Evolutionary conservation across 129 eudicot species (phyloP).

Genomic region (Flaveria linearis): DNA sequence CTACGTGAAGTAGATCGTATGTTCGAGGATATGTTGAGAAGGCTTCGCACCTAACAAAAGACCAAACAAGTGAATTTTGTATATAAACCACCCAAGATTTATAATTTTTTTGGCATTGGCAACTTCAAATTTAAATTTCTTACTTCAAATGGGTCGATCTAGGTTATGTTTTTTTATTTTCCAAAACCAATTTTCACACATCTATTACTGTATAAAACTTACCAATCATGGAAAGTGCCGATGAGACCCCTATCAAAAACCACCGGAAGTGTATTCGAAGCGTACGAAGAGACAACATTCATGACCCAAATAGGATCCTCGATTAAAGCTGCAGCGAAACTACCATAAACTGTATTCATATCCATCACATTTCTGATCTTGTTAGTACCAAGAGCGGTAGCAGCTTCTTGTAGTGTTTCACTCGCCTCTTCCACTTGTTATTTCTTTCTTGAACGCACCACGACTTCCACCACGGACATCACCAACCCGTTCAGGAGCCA

Average conservation of each 20-base stretch:
- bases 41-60: conserved; percentile 83
- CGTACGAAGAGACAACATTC: conserved; percentile 91
- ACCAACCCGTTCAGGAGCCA: conserved; percentile 71
- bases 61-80: conserved; percentile 6
- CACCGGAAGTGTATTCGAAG: conserved; percentile 77
- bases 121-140: too few species aligned
- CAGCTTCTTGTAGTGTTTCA: conserved; percentile 82
- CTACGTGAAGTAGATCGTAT: conserved; percentile 86
- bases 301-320: conserved; percentile 89
- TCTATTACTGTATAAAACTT: conserved; percentile 15
- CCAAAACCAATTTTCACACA: too few species aligned
- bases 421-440: conserved; percentile 74
- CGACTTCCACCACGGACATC: conserved; percentile 76
- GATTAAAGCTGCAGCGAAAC: conserved; percentile 76
- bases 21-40: conserved; percentile 97
- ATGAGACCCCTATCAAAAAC: conserved; percentile 89
- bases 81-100: background rate
- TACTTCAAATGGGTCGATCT: too few species aligned
- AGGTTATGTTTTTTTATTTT: too few species aligned
- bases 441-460: conserved; percentile 75
- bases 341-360: conserved; percentile 89
- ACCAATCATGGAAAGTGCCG: conserved; percentile 94
- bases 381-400: conserved; percentile 76
- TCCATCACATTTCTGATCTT: conserved; percentile 92
- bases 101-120: too few species aligned